A percentile compares a stretch with the other conserved stretches of the same genome.
Conservation (phyloP, 2,329 filamentous ascomycete genomes). For the Fusarium piperis region DNA sequence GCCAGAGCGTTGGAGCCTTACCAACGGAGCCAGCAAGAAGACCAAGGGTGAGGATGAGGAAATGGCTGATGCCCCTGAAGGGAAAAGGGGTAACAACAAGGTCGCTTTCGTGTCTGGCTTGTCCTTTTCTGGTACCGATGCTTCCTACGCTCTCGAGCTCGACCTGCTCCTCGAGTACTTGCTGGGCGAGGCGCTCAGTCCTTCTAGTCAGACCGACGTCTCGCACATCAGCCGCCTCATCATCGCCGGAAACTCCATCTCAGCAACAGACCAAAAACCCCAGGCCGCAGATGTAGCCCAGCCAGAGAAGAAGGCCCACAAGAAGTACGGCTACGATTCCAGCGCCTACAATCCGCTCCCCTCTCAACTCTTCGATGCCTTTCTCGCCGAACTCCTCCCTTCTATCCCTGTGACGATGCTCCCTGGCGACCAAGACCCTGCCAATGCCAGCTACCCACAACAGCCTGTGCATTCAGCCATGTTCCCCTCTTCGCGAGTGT, state of each 20-base stretch:
- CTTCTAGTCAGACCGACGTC: conserved; percentile 66
- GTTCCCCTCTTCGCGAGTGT: conserved; percentile 80
- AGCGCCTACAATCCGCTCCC: conserved; percentile 87
- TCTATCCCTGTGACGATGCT: conserved; percentile 89
- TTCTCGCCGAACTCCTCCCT: conserved; percentile 82
- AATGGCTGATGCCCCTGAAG: conserved; percentile 63
- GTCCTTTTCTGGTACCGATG: conserved; percentile 78
- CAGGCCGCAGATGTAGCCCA: conserved; percentile 49
- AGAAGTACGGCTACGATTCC: conserved; percentile 95
- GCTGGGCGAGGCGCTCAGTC: conserved; percentile 79
- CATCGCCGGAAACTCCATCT: conserved; percentile 92
- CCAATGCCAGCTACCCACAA: conserved; percentile 89
- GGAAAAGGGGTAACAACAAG: conserved; percentile 62
- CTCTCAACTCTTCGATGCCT: conserved; percentile 83
- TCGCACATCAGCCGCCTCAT: conserved; percentile 83
- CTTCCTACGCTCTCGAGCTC: conserved; percentile 77
- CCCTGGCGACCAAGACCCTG: conserved; percentile 85
- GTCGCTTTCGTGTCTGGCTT: conserved; percentile 91
- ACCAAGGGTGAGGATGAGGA: conserved; percentile 58
- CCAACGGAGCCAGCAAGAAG: conserved; percentile 51
- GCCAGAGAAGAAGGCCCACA: conserved; percentile 61
- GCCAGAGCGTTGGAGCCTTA: conserved; percentile 79
- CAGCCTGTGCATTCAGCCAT: conserved; percentile 93
- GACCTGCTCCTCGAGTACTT: conserved; percentile 87
- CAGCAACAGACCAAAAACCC: conserved; percentile 61